Evolutionary conservation across 495 filamentous ascomycete species (phyloP), one percentile per base, ranked within the genome.

Genomic region (Hypoxylon subgilvum): DNA sequence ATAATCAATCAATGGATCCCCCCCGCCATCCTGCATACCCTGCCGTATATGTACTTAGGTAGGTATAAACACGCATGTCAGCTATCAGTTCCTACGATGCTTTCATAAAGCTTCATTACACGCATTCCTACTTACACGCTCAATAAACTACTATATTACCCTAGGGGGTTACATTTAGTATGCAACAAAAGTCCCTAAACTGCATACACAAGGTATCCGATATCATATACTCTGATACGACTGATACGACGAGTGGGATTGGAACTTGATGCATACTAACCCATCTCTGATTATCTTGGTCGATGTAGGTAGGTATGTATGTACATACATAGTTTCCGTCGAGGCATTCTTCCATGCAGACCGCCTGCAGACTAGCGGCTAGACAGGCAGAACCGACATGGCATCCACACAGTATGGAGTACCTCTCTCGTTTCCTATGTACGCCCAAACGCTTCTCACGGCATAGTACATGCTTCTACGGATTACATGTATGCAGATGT

Each of bases 91-190:
- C 6, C n/a, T 30, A 27, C 35, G 45, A 4, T 51, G 25, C 25
- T 21, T 28, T 43, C 40, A 31, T 36, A 49, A 22, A 23, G n/a
- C 45, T 27, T 17, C 19, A 22, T 35, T 38, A 38, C 34, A 13
- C 34, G 16, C 5, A 45, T n/a, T n/a, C n/a, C n/a, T n/a, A n/a
- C n/a, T n/a, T n/a, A n/a, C n/a, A n/a, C n/a, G n/a, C n/a, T n/a
- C n/a, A n/a, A n/a, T n/a, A n/a, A n/a, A n/a, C n/a, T n/a, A n/a
- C n/a, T n/a, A n/a, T n/a, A n/a, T n/a, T n/a, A n/a, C n/a, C n/a
- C n/a, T n/a, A n/a, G n/a, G n/a, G n/a, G 44, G 49, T 59, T 64
- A 55, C 49, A 64, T 58, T 54, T 44, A n/a, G n/a, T n/a, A n/a
- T n/a, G 23, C 23, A 43, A 46, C 50, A 59, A 51, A 54, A 57